Evolutionary conservation across 2,329 filamentous ascomycete species (phyloP).

Genomic region (Cadophora luteo-olivacea): DNA sequence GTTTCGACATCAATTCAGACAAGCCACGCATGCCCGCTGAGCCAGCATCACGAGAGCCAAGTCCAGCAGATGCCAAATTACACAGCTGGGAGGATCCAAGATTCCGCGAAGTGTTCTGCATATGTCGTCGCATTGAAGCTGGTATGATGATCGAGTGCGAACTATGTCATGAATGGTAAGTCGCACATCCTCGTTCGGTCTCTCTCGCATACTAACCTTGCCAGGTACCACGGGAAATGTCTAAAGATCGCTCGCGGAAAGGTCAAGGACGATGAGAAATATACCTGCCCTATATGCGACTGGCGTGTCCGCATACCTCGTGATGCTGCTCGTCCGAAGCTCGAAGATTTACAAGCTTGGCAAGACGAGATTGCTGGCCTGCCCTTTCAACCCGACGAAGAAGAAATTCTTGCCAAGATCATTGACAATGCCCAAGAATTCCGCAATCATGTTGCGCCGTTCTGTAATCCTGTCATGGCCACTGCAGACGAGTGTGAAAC

Average conservation of each 20-base stretch:
- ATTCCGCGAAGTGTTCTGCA: slow-evolving; percentile 88
- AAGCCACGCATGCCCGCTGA: slow-evolving; percentile 90
- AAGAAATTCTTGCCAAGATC: slow-evolving; percentile 84
- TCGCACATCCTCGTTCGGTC: slow-evolving; percentile 28
- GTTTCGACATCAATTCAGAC: slow-evolving; percentile 86
- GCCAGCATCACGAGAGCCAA: slow-evolving; percentile 84
- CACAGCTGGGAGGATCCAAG: slow-evolving; percentile 67
- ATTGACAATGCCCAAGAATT: slow-evolving; percentile 86
- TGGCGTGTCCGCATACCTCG: slow-evolving; percentile 96
- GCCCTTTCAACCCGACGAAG: slow-evolving; percentile 96
- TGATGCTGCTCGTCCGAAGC: slow-evolving; percentile 91
- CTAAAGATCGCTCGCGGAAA: slow-evolving; percentile 97
- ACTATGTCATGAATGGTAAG: slow-evolving; percentile 94
- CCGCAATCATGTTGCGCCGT: slow-evolving; percentile 79
- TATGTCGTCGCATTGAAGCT: slow-evolving; percentile 90
- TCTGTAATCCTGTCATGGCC: slow-evolving; percentile 81
- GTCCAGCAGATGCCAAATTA: slow-evolving; percentile 58
- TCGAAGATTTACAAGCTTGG: slow-evolving; percentile 87
- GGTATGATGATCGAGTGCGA: slow-evolving; percentile 99
- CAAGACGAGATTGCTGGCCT: slow-evolving; percentile 80
- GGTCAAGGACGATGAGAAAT: slow-evolving; percentile 98
- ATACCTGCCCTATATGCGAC: slow-evolving; percentile 97
- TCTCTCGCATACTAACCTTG: background rate
- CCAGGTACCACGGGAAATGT: slow-evolving; percentile 95
- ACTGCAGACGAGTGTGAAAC: slow-evolving; percentile 87